These are phyloP conservation scores for Byssoonygena ceratinophila DNA, from an alignment of 2,329 filamentous ascomycete genomes.

Conservation along the genomic window DNA sequence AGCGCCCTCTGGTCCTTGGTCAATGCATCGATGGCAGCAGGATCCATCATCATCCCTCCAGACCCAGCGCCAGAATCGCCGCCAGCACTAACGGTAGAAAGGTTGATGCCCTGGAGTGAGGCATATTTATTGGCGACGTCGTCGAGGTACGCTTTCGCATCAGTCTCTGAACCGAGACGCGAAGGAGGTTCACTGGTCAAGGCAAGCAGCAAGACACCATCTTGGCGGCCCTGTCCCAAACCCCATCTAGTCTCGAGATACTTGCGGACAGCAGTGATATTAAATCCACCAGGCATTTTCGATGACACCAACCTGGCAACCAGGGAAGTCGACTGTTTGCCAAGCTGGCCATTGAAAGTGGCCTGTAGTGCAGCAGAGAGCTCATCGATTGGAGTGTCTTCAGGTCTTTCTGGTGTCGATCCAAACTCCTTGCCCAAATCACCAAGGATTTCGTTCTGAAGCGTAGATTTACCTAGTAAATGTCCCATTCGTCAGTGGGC, in stretches of 20 bases:
- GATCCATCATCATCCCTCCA: slow-evolving; percentile 98
- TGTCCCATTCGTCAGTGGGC: slow-evolving; percentile 11
- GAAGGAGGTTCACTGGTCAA: slow-evolving; percentile 86
- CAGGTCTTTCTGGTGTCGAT: slow-evolving; percentile 93
- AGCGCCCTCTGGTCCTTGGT: slow-evolving; percentile 93
- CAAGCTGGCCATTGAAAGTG: slow-evolving; percentile 96
- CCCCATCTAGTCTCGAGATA: slow-evolving; percentile 94
- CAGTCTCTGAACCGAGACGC: slow-evolving; percentile 76
- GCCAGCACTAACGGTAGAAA: slow-evolving; percentile 61
- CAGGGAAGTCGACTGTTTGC: slow-evolving; percentile 88
- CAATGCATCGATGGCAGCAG: slow-evolving; percentile 86
- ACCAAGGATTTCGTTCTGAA: slow-evolving; percentile 97
- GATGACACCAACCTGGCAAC: slow-evolving; percentile 92
- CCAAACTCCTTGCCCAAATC: slow-evolving; percentile 98
- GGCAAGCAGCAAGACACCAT: slow-evolving; percentile 76
- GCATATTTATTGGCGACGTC: slow-evolving; percentile 85
- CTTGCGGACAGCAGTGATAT: slow-evolving; percentile 90
- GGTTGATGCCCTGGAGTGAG: slow-evolving; percentile 65
- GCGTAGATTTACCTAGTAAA: slow-evolving; percentile 79
- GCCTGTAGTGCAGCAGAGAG: slow-evolving; percentile 90
- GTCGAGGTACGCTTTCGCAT: slow-evolving; percentile 88
- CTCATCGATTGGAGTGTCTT: slow-evolving; percentile 94
- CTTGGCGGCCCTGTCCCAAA: slow-evolving; percentile 72
- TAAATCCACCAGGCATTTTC: slow-evolving; percentile 99
- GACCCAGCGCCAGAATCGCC: slow-evolving; percentile 61